Base-by-base conservation (phyloP, 176 grass and related monocot species). In the Metroxylon sagu region DNA sequence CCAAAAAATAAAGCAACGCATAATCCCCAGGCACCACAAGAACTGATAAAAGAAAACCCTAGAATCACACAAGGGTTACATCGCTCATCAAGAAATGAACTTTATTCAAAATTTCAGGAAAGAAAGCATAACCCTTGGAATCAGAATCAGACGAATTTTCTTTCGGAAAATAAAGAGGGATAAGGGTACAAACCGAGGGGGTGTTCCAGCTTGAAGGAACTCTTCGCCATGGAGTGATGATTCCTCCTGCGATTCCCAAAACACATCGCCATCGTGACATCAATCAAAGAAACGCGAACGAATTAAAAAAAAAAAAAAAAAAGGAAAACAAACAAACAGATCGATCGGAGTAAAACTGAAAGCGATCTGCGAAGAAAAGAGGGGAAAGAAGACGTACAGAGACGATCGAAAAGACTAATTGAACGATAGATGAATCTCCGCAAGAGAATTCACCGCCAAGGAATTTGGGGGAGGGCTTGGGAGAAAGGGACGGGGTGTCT, bases 151-250 rank as follows among this genome's bases (percentile, higher is more conserved):
- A 19, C 18, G 6, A 56, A 56, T 56, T 56, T 56, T 56, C 23
- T 5, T 23, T 56, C 19, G 4, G 16, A 69, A 69, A 66, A 5
- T 16, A 2, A 55, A 54, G 6, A 53, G 43, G 54, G 2, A 26
- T 27, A 7, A 26, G 49, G 5, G 56, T n/a, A 35, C 56, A 69
- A 77, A 90, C 87, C 82, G 7, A 90, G 4, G 6, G 79, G 29
- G 28, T 83, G 82, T 48, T 80, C 79, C 4, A 70, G 57, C 82
- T 85, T 90, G 82, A 85, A 90, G 21, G 64, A 60, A 29, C 55
- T 50, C 65, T 60, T 90, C 7, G 87, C 82, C 87, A 90, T 90
- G 55, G 18, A 7, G n/a, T 1, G 6, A 49, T 18, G 27, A 59
- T 25, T 51, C 52, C 51, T 70, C 51, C 76, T 80, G 56, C 35